Evolutionary conservation across 1,284 basidiomycete species (phyloP).

Genomic region (Austroboletus olivaceoglutinosus): DNA sequence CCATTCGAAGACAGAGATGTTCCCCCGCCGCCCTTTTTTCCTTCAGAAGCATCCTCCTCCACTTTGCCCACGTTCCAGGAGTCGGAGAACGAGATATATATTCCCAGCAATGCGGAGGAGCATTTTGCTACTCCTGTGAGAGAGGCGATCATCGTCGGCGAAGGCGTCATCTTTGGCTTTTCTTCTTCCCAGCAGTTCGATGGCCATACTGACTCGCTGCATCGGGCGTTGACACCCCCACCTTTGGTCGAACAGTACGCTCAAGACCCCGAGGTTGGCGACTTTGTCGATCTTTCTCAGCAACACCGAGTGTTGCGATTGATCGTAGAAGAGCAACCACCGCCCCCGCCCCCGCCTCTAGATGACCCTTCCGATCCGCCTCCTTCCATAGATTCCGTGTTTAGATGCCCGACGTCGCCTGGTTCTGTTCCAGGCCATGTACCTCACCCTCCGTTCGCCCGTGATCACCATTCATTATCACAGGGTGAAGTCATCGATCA

Average conservation of each 20-base stretch:
- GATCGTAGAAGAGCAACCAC: constrained; percentile 52
- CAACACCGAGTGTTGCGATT: constrained; percentile 57
- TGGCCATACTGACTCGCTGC: constrained; percentile 66
- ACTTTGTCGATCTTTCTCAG: constrained; percentile 56
- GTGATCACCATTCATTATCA: constrained; percentile 22
- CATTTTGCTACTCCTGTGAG: constrained; percentile 36
- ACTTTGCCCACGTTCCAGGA: constrained; percentile 72
- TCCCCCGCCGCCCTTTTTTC: constrained; percentile 72
- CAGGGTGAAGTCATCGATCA: constrained; percentile 32
- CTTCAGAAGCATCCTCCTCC: constrained; percentile 60
- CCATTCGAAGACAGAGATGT: constrained; percentile 78
- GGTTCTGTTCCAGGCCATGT: constrained; percentile 43
- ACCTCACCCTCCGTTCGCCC: constrained; percentile 35
- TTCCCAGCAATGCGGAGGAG: constrained; percentile 48
- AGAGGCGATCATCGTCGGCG: constrained; percentile 52
- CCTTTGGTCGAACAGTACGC: constrained; percentile 69
- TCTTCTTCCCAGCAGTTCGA: constrained; percentile 67
- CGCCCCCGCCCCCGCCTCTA: constrained; percentile 76
- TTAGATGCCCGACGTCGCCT: constrained; percentile 54
- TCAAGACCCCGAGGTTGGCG: constrained; percentile 63
- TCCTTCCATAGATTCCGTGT: constrained; percentile 77
- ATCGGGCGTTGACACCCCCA: constrained; percentile 59
- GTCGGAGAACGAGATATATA: constrained; percentile 68
- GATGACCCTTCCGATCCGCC: constrained; percentile 84
- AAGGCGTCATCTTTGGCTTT: constrained; percentile 74